Evolutionary conservation across 1,139 yeast genomes (phyloP), one percentile per base, ranked within the genome.

Genomic region (Suzukiozyma palmioleophila): DNA sequence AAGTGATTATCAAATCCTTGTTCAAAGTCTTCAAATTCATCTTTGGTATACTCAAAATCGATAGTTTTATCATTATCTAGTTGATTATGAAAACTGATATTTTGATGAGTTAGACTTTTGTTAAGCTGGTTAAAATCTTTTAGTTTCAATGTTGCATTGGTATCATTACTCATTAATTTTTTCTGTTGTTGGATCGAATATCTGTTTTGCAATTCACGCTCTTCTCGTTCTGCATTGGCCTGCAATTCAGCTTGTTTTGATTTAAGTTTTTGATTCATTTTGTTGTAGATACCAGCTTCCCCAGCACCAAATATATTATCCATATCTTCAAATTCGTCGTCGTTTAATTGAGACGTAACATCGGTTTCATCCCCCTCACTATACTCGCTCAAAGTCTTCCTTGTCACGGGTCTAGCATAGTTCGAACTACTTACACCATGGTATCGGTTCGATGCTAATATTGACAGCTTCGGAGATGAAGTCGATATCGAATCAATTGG

Each of bases 341-440:
- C 74, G 37, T 66, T 59, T 43, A 68, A 53, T 35, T 68, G 65
- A 2, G 69, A 63, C 0, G 75, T 69, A 28, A 62, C 58, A 36
- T 68, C 73, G 1, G 76, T 69, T 24, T 64, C 72, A 31, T 62
- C 58, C 8, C 54, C 68, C 42, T 66, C 73, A 44, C 71, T 64
- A 40, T 64, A 66, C 28, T 65, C 69, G 40, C 66, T 59, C 32
- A 66, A 46, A 3, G 66, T 43, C 32, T 43, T 51, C 39, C 49
- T 29, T 34, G 52, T 38, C 37, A 43, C 38, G 33, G 33, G 8
- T 43, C 48, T 30, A 41, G 44, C 18, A 33, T 29, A 2, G 42
- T 26, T 29, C 37, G 40, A 9, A 39, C 22, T 12, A 45, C 44
- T 11, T 35, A 34, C 10, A 25, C 41, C 11, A 34, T 33, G 13